Evolutionary conservation across 148 eudicot genomes (phyloP), one percentile per base, ranked within the genome.

Genomic region (Fagopyrum homotropicum): DNA sequence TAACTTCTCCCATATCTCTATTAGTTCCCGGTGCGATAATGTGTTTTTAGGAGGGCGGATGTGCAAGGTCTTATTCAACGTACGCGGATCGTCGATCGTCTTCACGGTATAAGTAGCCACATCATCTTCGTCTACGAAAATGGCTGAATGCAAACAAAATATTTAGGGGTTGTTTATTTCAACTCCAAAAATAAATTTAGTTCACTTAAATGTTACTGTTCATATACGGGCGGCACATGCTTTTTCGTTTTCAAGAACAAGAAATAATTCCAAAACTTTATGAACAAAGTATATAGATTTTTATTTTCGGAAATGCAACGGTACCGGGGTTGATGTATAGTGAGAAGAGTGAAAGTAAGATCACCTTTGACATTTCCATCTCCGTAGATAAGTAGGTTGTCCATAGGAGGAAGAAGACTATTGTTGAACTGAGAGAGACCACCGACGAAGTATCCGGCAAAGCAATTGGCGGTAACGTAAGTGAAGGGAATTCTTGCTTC

Each of bases 361-460:
- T n/a, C n/a, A 91, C 97, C 93, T 88, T 91, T 91, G 7, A 70
- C 81, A 29, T 82, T 85, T 51, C 89, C 96, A 75, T 91, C 88
- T 5, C 97, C 97, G 44, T 83, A 85, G 19, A 91, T 43, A 30
- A 50, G 9, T 12, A 89, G 81, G 50, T 75, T 77, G 5, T 91
- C 77, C 76, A 75, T 86, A 2, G 97, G 88, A 54, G 97, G 93
- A 2, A 84, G 43, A 26, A 91, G 83, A 0, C 84, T 77, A 10
- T 11, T 26, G 68, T 56, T 72, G 69, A 84, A 75, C 73, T 91
- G 97, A 57, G 79, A 85, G 76, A 91, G 93, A 59, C 78, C 81
- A 14, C 89, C 89, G 52, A 75, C 85, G 73, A 88, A 89, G 76
- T 86, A 91, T 9, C 89, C 93, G 26, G 75, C 93, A 69, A 86